Evolutionary conservation across 2,329 filamentous ascomycete species (phyloP), one percentile per base, ranked within the genome.

Genomic region (Macrophomina tecta): DNA sequence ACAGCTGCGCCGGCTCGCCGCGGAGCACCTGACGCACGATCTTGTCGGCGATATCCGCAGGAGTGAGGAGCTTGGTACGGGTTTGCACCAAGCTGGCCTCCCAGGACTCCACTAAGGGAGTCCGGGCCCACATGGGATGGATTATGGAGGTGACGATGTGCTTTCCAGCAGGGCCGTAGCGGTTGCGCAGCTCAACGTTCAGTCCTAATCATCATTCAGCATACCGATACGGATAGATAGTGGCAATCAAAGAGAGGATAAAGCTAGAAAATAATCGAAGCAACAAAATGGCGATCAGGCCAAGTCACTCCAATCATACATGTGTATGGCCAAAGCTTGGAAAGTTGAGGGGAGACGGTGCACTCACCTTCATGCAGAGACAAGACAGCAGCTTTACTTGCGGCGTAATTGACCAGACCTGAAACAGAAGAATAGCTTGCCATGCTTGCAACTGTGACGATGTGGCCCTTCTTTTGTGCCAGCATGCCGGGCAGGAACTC

Each of bases 401-500:
- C 71, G 55, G 70, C 71, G 67, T 77, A 77, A 66, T 76, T 73
- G 12, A 75, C 66, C 12, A 75, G 38, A 0, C 72, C 71, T 0
- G 73, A 69, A 0, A 65, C 69, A 4, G 72, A 68, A 28, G 72
- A 42, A 58, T 73, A 76, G 6, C 73, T 75, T 1, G 73, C 71
- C 73, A 76, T 75, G 1, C 71, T 73, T 7, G 75, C 73, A 8
- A 75, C 73, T 11, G 70, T 71, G 1, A 76, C 71, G 16, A 76
- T 71, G 60, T 76, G 75, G 6, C 75, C 75, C 64, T 75, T 75
- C 32, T 69, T 72, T 68, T 70, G 69, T 5, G 65, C 66, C 11
- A 76, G 67, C 75, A 76, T 76, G n/a, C 53, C 72, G 0, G 75
- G 75, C 12, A 76, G 67, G 46, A 76, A 75, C 30, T 74, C 73